phyloP scores from a whole-genome alignment of 495 filamentous ascomycete species.

The Lasiosphaeria ovina region DNA sequence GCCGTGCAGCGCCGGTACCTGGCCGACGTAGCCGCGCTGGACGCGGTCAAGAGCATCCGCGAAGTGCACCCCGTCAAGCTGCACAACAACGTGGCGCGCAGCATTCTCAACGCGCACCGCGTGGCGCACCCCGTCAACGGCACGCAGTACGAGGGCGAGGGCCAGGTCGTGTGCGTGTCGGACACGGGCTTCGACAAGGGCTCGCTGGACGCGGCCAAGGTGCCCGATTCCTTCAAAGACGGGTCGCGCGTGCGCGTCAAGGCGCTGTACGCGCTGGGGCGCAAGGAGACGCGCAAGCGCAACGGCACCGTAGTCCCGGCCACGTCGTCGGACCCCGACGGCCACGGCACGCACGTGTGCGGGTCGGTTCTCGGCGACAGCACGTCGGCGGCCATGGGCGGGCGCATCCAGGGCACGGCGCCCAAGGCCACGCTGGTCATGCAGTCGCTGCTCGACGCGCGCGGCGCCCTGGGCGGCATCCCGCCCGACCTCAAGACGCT shows the following conservation, averaged over 20 bases:
- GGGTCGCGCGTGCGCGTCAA: not conserved
- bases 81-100: not conserved
- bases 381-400: not conserved
- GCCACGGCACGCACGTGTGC: constrained; percentile 13
- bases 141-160: constrained; percentile 4
- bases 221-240: constrained; percentile 3
- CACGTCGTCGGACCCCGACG: constrained; percentile 2
- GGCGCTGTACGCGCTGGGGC: not conserved
- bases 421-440: constrained; percentile 8
- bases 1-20: constrained; percentile 1
- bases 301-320: not conserved
- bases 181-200: constrained; percentile 17
- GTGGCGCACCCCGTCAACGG: not conserved
- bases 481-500: not conserved
- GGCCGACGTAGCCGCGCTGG: not conserved
- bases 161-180: constrained; percentile 8
- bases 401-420: constrained; percentile 8
- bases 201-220: not conserved
- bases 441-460: not conserved
- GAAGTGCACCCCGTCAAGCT: constrained; percentile 2
- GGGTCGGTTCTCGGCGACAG: constrained; percentile 11
- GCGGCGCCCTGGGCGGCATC: constrained; percentile 1
- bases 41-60: constrained; percentile 4
- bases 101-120: not conserved
- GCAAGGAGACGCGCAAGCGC: not conserved